Conservation (phyloP, 208 protist species). For the Leishmania gerbilli region DNA sequence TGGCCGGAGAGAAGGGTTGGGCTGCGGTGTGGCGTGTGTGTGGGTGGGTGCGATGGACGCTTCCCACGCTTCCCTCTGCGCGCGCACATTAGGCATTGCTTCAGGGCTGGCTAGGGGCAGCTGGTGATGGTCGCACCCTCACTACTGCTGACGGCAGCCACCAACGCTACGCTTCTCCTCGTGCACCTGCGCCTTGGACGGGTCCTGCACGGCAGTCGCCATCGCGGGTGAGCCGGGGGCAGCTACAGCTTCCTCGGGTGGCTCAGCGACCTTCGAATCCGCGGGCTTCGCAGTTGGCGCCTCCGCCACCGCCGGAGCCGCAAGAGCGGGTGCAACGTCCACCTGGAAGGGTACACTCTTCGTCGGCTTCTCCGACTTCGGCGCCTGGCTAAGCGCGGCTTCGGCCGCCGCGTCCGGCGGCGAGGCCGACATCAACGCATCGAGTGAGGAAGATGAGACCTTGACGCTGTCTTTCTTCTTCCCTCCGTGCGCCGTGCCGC, state of each 20-base stretch:
- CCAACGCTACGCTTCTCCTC: conserved; percentile 25
- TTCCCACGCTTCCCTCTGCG: neutral
- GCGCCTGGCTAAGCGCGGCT: neutral
- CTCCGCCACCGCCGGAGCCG: neutral
- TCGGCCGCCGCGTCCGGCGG: neutral
- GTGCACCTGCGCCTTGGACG: conserved; percentile 5
- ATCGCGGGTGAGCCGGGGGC: conserved; percentile 1
- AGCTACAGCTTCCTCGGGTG: neutral
- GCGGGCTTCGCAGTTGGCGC: neutral
- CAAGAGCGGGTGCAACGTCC: neutral
- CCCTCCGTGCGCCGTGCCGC: neutral
- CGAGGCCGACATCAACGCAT: neutral
- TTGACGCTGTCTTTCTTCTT: conserved; percentile 2
- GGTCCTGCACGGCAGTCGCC: neutral
- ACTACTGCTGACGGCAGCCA: conserved; percentile 32
- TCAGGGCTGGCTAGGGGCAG: neutral
- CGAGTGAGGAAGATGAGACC: neutral
- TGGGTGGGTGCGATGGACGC: no score
- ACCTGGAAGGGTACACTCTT: neutral
- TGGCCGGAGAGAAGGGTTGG: neutral
- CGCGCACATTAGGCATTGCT: neutral
- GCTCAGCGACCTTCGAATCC: neutral
- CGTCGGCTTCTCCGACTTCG: neutral
- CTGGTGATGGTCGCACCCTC: neutral
- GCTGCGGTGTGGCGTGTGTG: no score